Evolutionary conservation across 2,329 filamentous ascomycete species (phyloP).

Genomic region (Thielaviopsis euricoi): DNA sequence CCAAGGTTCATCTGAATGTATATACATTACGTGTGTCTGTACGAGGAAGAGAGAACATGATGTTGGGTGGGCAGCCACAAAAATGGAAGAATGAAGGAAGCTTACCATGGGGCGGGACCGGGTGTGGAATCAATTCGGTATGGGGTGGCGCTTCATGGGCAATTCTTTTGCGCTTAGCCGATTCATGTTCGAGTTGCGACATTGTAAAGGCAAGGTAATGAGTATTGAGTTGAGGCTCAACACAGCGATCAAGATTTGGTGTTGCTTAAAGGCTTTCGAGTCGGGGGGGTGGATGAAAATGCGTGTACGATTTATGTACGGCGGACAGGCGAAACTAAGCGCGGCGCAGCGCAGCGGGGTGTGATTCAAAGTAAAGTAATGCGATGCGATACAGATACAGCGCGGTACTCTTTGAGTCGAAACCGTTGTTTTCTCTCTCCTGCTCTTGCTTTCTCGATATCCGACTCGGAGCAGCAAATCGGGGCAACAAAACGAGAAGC

Average conservation of each 20-base stretch:
- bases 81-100: background rate
- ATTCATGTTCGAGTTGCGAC: constrained; percentile 9
- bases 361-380: background rate
- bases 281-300: background rate
- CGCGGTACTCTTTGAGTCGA: background rate
- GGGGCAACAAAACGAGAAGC: background rate
- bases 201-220: background rate
- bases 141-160: constrained; percentile 8
- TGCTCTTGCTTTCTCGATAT: too few relatives aligned
- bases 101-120: constrained; percentile 9
- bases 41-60: too few relatives aligned
- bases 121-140: constrained; percentile 9
- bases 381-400: background rate
- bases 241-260: background rate
- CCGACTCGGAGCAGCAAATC: background rate
- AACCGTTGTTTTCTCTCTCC: too few relatives aligned
- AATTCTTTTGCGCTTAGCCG: constrained; percentile 11
- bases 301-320: background rate
- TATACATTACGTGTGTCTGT: too few relatives aligned
- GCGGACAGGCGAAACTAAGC: background rate
- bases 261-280: background rate
- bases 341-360: background rate
- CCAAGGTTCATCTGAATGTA: background rate
- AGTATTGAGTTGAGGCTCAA: background rate
- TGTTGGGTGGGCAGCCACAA: background rate